A percentile compares a stretch with the other conserved stretches of the same genome.
Evolutionary conservation across 805 yeast genomes (phyloP).

Genomic region (Zygotorulaspora florentina): DNA sequence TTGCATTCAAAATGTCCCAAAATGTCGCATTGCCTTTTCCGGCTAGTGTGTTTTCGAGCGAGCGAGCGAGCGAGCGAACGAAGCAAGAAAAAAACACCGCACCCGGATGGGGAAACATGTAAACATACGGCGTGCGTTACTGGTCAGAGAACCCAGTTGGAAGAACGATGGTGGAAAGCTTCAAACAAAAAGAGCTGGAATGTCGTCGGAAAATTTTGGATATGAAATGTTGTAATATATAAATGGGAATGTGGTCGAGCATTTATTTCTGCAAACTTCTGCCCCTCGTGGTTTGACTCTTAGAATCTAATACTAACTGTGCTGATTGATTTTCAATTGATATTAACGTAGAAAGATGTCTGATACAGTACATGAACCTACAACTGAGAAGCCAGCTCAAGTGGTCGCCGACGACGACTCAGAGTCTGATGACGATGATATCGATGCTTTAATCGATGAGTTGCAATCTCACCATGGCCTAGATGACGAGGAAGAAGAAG

Average conservation of each 20-base stretch:
- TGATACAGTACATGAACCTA: slow-evolving; percentile 15
- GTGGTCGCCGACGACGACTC: slow-evolving; percentile 27
- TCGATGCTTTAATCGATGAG: slow-evolving; percentile 70
- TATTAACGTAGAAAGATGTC: slow-evolving; percentile 9
- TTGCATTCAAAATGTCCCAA: too few species aligned
- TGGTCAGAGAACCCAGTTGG: neutral
- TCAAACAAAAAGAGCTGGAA: too few species aligned
- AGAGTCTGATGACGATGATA: slow-evolving; percentile 66
- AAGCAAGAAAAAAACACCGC: slow-evolving; percentile 4
- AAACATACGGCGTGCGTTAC: slow-evolving; percentile 2
- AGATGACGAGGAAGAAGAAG: slow-evolving; percentile 49
- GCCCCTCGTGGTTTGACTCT: neutral
- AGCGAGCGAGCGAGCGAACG: neutral
- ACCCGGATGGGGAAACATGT: slow-evolving; percentile 7
- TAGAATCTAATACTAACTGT: neutral
- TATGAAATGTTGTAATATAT: neutral
- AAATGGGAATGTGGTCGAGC: neutral
- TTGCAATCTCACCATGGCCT: slow-evolving; percentile 60
- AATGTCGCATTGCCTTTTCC: neutral
- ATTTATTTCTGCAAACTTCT: neutral
- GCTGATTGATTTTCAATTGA: slow-evolving; percentile 1
- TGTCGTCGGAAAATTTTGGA: too few species aligned
- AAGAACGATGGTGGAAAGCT: neutral
- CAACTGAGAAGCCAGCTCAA: slow-evolving; percentile 16
- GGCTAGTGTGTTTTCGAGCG: neutral